These are phyloP conservation scores for Pterocarpus santalinus DNA, from an alignment of 306 rosid species.

Conservation along the genomic window DNA sequence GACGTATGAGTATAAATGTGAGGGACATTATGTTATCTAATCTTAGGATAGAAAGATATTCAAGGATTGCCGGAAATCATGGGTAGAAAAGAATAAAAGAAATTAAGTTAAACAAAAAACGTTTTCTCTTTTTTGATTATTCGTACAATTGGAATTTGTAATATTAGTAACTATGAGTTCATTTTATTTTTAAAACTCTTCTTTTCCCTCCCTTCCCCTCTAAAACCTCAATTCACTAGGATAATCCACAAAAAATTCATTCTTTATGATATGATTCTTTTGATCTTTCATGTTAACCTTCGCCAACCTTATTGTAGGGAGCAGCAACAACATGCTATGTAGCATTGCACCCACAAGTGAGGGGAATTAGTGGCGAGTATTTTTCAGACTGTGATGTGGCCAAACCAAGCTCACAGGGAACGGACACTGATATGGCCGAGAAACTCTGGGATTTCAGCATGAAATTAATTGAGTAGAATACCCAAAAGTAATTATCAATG, in stretches of 20 bases:
- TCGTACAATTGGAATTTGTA: no score
- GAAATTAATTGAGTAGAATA: constrained; percentile 42
- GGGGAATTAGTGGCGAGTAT: constrained; percentile 72
- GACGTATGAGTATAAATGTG: no score
- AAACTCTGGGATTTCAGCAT: constrained; percentile 82
- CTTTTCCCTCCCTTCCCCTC: no score
- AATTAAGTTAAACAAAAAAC: no score
- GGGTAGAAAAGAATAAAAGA: no score
- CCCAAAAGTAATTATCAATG: background rate
- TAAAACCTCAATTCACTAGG: no score
- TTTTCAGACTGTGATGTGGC: constrained; percentile 62
- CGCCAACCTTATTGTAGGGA: constrained; percentile 58
- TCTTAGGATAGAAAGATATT: no score
- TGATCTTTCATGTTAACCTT: background rate
- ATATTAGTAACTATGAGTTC: no score
- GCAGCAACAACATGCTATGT: constrained; percentile 91
- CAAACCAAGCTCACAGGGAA: constrained; percentile 55
- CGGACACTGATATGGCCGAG: constrained; percentile 64
- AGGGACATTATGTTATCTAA: no score
- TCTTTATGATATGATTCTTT: background rate
- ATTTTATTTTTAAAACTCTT: no score
- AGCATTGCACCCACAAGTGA: constrained; percentile 75
- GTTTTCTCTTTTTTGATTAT: no score
- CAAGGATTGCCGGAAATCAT: no score
- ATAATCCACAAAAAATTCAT: background rate